Evolutionary conservation across 768 basidiomycete species (phyloP).

Genomic region (Suillus subalutaceus): DNA sequence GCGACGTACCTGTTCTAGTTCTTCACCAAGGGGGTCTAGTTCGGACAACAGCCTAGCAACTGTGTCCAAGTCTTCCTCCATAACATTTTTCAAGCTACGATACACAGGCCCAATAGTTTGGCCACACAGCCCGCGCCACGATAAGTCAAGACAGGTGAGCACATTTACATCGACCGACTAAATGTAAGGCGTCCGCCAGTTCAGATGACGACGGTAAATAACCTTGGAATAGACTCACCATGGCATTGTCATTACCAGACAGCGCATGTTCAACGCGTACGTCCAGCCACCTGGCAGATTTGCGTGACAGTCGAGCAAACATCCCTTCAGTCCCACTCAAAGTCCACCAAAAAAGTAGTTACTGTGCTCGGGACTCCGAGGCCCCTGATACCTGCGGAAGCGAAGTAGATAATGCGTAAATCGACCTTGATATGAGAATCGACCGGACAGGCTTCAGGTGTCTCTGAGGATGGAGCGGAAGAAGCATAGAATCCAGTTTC

Average conservation of each 20-base stretch:
- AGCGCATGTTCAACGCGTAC: constrained; percentile 14
- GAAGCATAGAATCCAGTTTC: neutral
- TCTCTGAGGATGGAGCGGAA: neutral
- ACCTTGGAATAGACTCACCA: constrained; percentile 16
- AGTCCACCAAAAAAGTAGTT: neutral
- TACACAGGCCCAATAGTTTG: constrained; percentile 38
- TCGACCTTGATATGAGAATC: neutral
- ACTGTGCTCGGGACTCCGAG: neutral
- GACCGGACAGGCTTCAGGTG: neutral
- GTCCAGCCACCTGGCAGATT: constrained; percentile 15
- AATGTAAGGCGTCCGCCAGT: neutral
- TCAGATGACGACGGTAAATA: neutral
- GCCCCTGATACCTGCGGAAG: neutral
- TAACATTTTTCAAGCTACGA: constrained; percentile 35
- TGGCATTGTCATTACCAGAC: constrained; percentile 11
- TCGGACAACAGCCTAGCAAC: constrained; percentile 47
- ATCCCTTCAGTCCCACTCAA: constrained; percentile 4
- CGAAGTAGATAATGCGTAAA: neutral
- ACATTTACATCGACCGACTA: constrained; percentile 21
- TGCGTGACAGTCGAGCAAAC: constrained; percentile 18
- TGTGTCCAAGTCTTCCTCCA: constrained; percentile 43
- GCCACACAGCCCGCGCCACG: constrained; percentile 36
- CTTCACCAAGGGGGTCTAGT: constrained; percentile 33
- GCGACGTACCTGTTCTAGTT: constrained; percentile 20
- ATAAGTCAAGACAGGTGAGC: constrained; percentile 11